Conservation (phyloP, 805 yeast genomes). For the Starmerella vaccinii region DNA sequence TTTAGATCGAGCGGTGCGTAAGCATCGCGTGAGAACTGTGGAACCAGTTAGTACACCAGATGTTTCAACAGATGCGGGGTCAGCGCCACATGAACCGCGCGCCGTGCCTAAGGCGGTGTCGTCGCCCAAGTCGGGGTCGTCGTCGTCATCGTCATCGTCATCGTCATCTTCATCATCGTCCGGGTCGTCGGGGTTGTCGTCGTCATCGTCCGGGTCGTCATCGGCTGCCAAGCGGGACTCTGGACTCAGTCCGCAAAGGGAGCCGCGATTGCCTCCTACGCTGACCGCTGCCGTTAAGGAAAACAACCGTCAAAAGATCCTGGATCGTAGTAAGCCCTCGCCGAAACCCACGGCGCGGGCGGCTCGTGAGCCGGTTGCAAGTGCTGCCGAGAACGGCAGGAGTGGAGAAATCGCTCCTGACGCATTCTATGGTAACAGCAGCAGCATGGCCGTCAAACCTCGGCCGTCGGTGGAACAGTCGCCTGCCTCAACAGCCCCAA, state of each 20-base stretch:
- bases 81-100: background rate
- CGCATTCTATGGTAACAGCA: background rate
- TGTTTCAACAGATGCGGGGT: background rate
- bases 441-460: too few species aligned
- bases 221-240: too few species aligned
- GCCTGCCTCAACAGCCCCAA: background rate
- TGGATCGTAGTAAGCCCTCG: background rate
- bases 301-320: background rate
- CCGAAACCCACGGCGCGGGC: background rate
- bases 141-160: too few species aligned
- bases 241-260: background rate
- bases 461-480: too few species aligned
- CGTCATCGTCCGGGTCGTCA: background rate
- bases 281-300: background rate
- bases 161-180: too few species aligned
- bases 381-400: background rate
- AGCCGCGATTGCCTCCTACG: background rate
- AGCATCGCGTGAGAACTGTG: background rate
- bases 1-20: background rate
- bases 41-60: background rate
- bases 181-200: background rate
- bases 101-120: background rate
- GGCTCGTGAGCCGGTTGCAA: background rate
- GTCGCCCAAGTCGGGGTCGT: background rate
- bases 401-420: background rate